Percentiles rank a stretch among this genome's conserved stretches.
Evolutionary conservation across 495 filamentous ascomycete species (phyloP).

Genomic region (Penicillium simplicissimum): DNA sequence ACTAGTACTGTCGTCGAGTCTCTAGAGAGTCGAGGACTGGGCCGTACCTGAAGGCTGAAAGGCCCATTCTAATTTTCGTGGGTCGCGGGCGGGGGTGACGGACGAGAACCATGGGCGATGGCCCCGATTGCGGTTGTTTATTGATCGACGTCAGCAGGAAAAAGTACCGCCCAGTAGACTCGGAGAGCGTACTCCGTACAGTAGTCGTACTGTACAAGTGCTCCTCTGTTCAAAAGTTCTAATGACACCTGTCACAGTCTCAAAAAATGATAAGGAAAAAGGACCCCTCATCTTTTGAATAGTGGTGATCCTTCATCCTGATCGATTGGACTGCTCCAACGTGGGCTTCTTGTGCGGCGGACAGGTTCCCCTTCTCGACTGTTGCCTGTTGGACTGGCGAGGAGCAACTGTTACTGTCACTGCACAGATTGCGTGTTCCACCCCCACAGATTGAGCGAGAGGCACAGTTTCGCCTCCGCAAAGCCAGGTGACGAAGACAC

Average conservation of each 20-base stretch:
- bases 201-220: no score
- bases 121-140: constrained; percentile 23
- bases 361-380: no score
- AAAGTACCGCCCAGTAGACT: no score
- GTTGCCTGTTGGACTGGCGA: no score
- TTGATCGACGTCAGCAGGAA: constrained; percentile 8
- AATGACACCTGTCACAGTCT: constrained; percentile 7
- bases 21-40: background rate
- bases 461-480: constrained; percentile 10
- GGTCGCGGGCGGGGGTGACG: constrained; percentile 11
- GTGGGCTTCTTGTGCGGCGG: constrained; percentile 1
- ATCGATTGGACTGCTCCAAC: constrained; percentile 16
- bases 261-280: background rate
- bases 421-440: constrained; percentile 17
- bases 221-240: background rate
- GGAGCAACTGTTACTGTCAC: background rate
- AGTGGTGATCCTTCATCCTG: background rate
- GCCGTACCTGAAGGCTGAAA: constrained; percentile 1
- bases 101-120: constrained; percentile 20
- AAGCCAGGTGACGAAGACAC: constrained; percentile 6
- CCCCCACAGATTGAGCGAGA: constrained; percentile 15
- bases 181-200: no score
- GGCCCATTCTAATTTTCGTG: constrained; percentile 1
- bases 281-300: background rate
- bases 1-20: no score